phyloP scores from a whole-genome alignment of 768 basidiomycete genomes.

The Pluteus cervinus region DNA sequence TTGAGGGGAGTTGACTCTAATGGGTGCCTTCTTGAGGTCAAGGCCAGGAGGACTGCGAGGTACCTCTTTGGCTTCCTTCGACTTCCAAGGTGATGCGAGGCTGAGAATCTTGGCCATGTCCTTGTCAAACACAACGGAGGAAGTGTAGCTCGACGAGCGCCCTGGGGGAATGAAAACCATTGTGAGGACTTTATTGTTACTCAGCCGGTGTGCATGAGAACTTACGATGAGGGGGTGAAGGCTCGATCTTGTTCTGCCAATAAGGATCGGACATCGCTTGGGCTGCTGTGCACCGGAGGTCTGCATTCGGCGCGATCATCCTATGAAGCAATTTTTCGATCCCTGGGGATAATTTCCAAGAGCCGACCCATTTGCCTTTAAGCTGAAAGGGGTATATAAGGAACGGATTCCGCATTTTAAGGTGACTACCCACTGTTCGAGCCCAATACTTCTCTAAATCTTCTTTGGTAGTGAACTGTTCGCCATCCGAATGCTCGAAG shows the following conservation, averaged over 20 bases:
- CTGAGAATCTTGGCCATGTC: slow-evolving; percentile 35
- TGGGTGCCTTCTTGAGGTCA: slow-evolving; percentile 12
- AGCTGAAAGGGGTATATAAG: slow-evolving; percentile 32
- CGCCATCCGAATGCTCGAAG: slow-evolving; percentile 77
- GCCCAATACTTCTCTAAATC: slow-evolving; percentile 85
- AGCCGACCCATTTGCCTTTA: slow-evolving; percentile 83
- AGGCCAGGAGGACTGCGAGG: slow-evolving; percentile 30
- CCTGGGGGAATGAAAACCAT: slow-evolving; percentile 19
- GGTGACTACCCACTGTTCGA: slow-evolving; percentile 51
- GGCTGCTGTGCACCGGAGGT: slow-evolving; percentile 64
- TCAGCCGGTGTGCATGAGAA: no score
- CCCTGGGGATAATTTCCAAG: slow-evolving; percentile 61
- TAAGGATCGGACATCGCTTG: slow-evolving; percentile 64
- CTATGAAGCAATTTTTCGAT: slow-evolving; percentile 64
- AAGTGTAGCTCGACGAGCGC: slow-evolving; percentile 42
- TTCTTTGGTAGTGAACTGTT: slow-evolving; percentile 72
- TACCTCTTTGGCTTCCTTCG: slow-evolving; percentile 22
- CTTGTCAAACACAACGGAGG: slow-evolving; percentile 44
- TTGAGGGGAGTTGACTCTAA: slow-evolving; percentile 12
- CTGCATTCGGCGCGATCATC: slow-evolving; percentile 82
- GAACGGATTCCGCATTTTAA: not conserved
- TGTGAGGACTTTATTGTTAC: slow-evolving; percentile 1
- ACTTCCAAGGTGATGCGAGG: slow-evolving; percentile 26
- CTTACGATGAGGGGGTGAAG: slow-evolving; percentile 37
- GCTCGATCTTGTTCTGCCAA: slow-evolving; percentile 40